Base-by-base conservation (phyloP, 1,284 basidiomycete species). In the Puccinia triticina region DNA sequence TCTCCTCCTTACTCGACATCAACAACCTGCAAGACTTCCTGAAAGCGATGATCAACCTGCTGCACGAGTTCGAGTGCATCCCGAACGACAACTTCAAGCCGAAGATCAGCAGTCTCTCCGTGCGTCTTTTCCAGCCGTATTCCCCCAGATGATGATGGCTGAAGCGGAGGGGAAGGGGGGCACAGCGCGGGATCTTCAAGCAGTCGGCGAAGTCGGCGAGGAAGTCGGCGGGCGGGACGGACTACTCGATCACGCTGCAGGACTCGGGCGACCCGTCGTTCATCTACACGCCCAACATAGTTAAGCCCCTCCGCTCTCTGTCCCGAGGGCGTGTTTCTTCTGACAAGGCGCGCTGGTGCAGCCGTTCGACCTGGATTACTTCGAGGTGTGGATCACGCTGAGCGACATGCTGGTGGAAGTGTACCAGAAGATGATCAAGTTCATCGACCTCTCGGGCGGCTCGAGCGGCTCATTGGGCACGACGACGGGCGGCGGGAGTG, bases 321-420 rank as follows among this genome's bases (percentile, higher is more conserved):
- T 12, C 40, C 18, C 16, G n/a, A n/a, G n/a, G n/a, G n/a, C n/a
- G n/a, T n/a, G n/a, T 37, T 26, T 23, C 64, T 64, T 40, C 26
- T 21, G 7, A 43, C 40, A 12, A 43, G 12, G 40, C 73, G 55
- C 73, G 55, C 53, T 16, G 18, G 26, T 64, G 75, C 77, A 94
- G 93, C 92, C 93, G 23, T 95, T 95, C 87, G 88, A 91, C 3
- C 87, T 95, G 76, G 94, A 95, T 87, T 95, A 95, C 85, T 92
- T 93, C 84, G 92, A 95, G 88, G 93, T 92, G 8, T 90, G 94
- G 43, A 90, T 94, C 73, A 93, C 94, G 50, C 90, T 94, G 46
- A 91, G 94, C 80, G 94, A 95, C 85, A 92, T 95, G 66, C 90
- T 95, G 57, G 93, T 93, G 18, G 93, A 94, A 86, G 91, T 93